Conservation (phyloP, 148 eudicot genomes). For the Persicaria tinctoria region DNA sequence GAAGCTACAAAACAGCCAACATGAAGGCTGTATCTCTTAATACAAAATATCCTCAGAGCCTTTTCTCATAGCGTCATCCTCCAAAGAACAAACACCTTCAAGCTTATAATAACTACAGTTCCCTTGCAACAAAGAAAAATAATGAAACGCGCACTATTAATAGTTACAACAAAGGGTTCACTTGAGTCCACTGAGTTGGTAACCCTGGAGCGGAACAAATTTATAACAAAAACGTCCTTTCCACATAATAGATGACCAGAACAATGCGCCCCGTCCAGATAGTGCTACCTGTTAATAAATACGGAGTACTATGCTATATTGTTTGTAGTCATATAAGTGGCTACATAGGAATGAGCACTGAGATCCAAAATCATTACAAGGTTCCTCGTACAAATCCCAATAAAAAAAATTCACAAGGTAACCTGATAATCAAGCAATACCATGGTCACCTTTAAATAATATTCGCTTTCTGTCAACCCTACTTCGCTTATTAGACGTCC, state of each 20-base stretch:
- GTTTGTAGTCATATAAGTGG: not conserved
- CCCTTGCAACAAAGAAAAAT: not conserved
- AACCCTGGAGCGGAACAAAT: not conserved
- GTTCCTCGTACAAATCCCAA: not conserved
- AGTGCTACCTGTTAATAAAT: not conserved
- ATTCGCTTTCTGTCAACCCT: slow-evolving; percentile 2
- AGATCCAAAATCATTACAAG: not conserved
- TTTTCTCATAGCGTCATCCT: not conserved
- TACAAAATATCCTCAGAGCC: not conserved
- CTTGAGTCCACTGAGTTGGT: not conserved
- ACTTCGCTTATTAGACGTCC: slow-evolving; percentile 26
- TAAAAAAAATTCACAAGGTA: not conserved
- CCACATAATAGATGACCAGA: not conserved
- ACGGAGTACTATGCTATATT: not conserved
- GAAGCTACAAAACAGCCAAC: not conserved
- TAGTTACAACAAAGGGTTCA: not conserved
- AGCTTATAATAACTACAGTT: not conserved
- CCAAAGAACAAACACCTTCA: not conserved
- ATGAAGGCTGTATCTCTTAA: not conserved
- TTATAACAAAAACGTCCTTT: not conserved
- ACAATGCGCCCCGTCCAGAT: not conserved
- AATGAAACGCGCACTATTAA: not conserved
- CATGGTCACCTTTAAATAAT: not conserved
- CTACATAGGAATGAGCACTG: not conserved
- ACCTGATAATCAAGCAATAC: not conserved